phyloP scores from a whole-genome alignment of 768 basidiomycete species.

The Kwoniella sp. region DNA sequence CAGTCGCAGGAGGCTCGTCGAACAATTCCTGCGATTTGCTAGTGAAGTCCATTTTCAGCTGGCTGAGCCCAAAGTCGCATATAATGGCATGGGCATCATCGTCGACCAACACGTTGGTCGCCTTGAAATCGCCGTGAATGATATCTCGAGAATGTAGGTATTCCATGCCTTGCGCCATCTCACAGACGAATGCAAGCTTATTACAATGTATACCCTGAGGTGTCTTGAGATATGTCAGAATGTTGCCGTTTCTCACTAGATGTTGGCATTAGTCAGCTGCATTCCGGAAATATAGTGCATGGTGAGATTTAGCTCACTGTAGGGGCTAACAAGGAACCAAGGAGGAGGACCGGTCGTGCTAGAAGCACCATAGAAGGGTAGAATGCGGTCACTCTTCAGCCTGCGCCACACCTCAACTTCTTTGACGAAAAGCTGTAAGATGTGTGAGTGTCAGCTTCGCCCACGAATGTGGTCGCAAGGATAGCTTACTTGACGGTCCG shows the following conservation, averaged over 20 bases:
- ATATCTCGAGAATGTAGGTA: slow-evolving; percentile 72
- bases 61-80: slow-evolving; percentile 79
- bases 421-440: slow-evolving; percentile 65
- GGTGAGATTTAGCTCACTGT: slow-evolving; percentile 51
- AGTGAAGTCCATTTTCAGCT: slow-evolving; percentile 73
- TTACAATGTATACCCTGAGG: slow-evolving; percentile 37
- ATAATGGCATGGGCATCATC: slow-evolving; percentile 70
- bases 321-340: slow-evolving; percentile 79
- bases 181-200: slow-evolving; percentile 60
- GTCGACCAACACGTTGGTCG: slow-evolving; percentile 74
- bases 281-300: too few relatives aligned
- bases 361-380: slow-evolving; percentile 76
- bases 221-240: slow-evolving; percentile 64
- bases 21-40: slow-evolving; percentile 62
- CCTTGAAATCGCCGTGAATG: slow-evolving; percentile 80
- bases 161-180: slow-evolving; percentile 78
- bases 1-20: slow-evolving; percentile 48
- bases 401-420: slow-evolving; percentile 74
- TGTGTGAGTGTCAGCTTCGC: slow-evolving; percentile 32
- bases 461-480: slow-evolving; percentile 54
- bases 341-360: slow-evolving; percentile 69
- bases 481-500: slow-evolving; percentile 38
- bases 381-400: slow-evolving; percentile 69
- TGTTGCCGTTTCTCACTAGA: slow-evolving; percentile 63
- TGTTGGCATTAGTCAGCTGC: not conserved